These are phyloP conservation scores for Canavalia gladiata DNA, from an alignment of 306 rosid genomes.

Conservation along the genomic window DNA sequence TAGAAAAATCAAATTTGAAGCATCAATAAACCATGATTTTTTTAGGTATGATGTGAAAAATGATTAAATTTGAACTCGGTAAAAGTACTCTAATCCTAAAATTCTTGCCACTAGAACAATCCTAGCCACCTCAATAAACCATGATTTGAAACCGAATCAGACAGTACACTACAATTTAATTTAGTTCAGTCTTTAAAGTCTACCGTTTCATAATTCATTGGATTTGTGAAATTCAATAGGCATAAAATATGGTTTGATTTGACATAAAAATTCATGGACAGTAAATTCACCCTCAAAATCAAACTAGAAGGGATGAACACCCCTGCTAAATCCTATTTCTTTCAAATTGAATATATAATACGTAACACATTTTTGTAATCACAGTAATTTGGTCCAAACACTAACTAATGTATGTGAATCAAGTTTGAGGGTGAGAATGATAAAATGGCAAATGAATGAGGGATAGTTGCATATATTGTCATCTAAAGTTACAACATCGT, in stretches of 20 bases:
- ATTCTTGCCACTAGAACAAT: no score
- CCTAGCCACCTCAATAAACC: no score
- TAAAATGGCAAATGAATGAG: not conserved
- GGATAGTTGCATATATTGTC: slow-evolving; percentile 36
- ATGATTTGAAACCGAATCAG: not conserved
- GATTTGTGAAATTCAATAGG: slow-evolving; percentile 12
- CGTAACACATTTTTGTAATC: slow-evolving; percentile 20
- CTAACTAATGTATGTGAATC: slow-evolving; percentile 45
- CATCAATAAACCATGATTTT: not conserved
- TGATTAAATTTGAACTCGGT: no score
- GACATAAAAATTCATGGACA: not conserved
- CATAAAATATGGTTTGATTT: not conserved
- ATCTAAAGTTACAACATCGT: slow-evolving; percentile 92
- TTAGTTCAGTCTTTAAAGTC: not conserved
- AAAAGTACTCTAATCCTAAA: no score
- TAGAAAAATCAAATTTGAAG: not conserved
- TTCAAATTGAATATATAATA: slow-evolving; percentile 28
- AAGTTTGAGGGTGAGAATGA: slow-evolving; percentile 30
- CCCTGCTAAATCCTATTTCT: slow-evolving; percentile 42
- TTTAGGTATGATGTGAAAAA: no score
- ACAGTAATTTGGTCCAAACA: slow-evolving; percentile 11
- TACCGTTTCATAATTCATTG: not conserved
- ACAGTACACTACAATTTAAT: not conserved
- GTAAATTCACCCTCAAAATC: not conserved
- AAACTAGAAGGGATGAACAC: not conserved